Evolutionary conservation across 257 asterid species (phyloP), one percentile per base, ranked within the genome.

Genomic region (Primulina tabacum): DNA sequence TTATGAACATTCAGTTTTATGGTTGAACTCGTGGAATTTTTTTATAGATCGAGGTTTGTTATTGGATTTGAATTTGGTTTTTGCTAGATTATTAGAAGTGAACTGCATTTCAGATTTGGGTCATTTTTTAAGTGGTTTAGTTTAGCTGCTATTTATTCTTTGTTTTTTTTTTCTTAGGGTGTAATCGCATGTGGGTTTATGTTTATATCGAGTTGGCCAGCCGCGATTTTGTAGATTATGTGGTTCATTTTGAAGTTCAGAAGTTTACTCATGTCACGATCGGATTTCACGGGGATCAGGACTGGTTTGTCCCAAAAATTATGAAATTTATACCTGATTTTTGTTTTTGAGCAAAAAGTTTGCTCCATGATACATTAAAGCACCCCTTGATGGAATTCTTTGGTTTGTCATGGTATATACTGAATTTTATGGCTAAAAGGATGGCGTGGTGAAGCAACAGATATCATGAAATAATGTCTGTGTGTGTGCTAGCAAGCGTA

Each of bases 1-100:
- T 37, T 37, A 4, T 29, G 32, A 40, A 40, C 3, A 10, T 2
- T 40, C 52, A 40, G 2, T 43, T 35, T 35, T 35, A 8, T 38
- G 4, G 16, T 38, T 38, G 24, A 21, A 21, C 24, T 21, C 24
- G 24, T 21, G 24, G 3, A 10, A 38, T 0, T 38, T 43, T 11
- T 38, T 3, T 11, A 43, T 2, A 11, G 17, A 10, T 43, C 53
- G 53, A 9, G 47, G 14, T 8, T 28, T 67, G 32, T 14, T 32
- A 50, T 56, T 72, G 43, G 64, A 59, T 75, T 61, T 72, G 76
- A 14, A 67, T 56, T 63, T 70, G 66, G 55, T 37, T 62, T 68
- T 62, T n/a, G 53, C 68, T 69, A n/a, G 60, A 79, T 75, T 35
- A 55, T 3, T 8, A 3, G 60, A 35, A 64, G 32, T 62, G n/a